Evolutionary conservation across 176 grass and related monocot species (phyloP).

Genomic region (Carex scoparia): DNA sequence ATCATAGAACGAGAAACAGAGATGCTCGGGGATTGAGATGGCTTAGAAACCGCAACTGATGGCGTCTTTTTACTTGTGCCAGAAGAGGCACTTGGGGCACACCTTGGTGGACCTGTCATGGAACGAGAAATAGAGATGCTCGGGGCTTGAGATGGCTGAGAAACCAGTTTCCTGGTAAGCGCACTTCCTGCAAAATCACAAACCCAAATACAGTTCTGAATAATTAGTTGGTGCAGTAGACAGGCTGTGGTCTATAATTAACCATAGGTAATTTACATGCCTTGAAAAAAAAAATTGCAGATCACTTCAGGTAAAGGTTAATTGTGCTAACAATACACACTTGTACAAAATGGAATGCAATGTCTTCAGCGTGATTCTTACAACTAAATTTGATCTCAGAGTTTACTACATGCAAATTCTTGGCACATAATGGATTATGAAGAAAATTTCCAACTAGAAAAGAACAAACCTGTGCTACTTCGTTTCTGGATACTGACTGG

Average conservation of each 20-base stretch:
- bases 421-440: background rate
- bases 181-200: constrained; percentile 41
- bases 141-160: constrained; percentile 31
- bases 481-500: constrained; percentile 40
- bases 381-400: background rate
- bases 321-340: no score
- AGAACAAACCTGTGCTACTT: constrained; percentile 53
- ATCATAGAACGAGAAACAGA: background rate
- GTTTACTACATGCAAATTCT: background rate
- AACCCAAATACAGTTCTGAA: background rate
- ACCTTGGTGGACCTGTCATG: constrained; percentile 22
- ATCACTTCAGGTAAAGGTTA: no score
- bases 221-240: background rate
- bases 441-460: background rate
- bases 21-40: constrained; percentile 26
- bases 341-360: no score
- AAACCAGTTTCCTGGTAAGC: constrained; percentile 29
- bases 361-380: no score
- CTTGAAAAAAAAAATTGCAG: no score
- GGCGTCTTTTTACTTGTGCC: constrained; percentile 18
- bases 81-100: constrained; percentile 12
- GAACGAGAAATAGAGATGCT: background rate
- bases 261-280: no score
- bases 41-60: constrained; percentile 19
- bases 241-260: background rate